A percentile compares a stretch with the other conserved stretches of the same genome.
These are phyloP conservation scores for Cicer pinnatifidum DNA, from an alignment of 306 rosid species.

Conservation along the genomic window DNA sequence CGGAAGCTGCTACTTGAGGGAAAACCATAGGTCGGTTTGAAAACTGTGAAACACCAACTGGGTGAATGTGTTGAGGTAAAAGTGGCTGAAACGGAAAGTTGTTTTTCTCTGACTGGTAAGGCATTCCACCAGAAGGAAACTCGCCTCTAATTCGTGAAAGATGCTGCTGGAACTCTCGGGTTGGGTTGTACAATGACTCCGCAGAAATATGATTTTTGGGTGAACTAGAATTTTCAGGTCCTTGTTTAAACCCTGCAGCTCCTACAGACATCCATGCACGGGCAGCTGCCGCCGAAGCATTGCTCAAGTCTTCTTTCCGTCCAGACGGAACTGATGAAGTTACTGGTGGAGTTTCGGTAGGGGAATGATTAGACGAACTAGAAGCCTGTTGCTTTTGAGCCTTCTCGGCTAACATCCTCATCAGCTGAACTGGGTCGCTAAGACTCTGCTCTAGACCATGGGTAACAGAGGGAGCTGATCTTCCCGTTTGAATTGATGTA, in stretches of 20 bases:
- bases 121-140: constrained; percentile 66
- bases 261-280: constrained; percentile 99
- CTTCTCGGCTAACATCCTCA: constrained; percentile 76
- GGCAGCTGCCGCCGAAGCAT: constrained; percentile 90
- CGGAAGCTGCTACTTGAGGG: constrained; percentile 75
- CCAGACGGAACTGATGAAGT: constrained; percentile 60
- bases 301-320: constrained; percentile 64
- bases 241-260: constrained; percentile 84
- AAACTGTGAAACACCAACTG: constrained; percentile 64
- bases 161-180: constrained; percentile 69
- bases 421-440: constrained; percentile 79
- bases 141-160: constrained; percentile 63
- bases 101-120: constrained; percentile 67
- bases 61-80: constrained; percentile 58
- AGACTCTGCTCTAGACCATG: constrained; percentile 72
- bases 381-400: constrained; percentile 73
- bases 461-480: constrained; percentile 57
- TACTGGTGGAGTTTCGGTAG: constrained; percentile 58
- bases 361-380: constrained; percentile 64
- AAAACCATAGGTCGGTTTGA: constrained; percentile 67
- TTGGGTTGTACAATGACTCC: constrained; percentile 75
- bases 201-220: constrained; percentile 74
- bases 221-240: constrained; percentile 62
- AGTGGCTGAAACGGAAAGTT: constrained; percentile 70
- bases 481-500: constrained; percentile 58